A percentile compares a stretch with the other conserved stretches of the same genome.
Evolutionary conservation across 2,329 filamentous ascomycete species (phyloP).

Genomic region (Dryadomyces quercus-mongolicae): DNA sequence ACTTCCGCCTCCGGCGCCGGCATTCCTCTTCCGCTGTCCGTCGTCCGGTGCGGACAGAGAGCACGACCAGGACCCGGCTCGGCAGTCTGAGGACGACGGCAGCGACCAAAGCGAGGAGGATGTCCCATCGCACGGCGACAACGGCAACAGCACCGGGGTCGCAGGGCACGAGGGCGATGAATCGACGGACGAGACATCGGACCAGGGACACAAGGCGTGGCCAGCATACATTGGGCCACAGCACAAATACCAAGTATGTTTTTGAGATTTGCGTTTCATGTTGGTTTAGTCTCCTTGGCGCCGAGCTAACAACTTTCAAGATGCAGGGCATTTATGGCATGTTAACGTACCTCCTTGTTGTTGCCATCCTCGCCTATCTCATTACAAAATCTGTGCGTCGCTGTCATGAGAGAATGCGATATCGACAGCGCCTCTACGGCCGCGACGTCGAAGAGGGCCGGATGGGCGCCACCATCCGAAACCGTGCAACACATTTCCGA

Average conservation of each 20-base stretch:
- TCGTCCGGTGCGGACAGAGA: background rate
- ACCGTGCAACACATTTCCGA: background rate
- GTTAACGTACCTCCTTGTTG: background rate
- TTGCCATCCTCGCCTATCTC: background rate
- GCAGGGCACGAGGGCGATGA: background rate
- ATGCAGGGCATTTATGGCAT: background rate
- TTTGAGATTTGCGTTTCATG: background rate
- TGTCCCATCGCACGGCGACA: background rate
- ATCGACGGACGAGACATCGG: background rate
- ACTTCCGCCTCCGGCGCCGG: constrained; percentile 4
- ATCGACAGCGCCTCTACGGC: background rate
- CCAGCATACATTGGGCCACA: background rate
- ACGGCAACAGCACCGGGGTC: background rate
- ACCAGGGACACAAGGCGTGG: background rate
- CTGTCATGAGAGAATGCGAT: background rate
- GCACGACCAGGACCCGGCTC: background rate
- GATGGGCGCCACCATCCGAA: background rate
- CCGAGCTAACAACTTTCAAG: too few species aligned
- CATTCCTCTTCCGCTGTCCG: constrained; percentile 13
- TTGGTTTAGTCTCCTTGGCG: background rate
- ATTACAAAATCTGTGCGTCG: background rate
- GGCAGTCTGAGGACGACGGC: background rate
- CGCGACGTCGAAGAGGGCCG: background rate
- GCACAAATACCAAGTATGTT: background rate
- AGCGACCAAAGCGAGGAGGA: background rate